Conservation (phyloP, 2,329 filamentous ascomycete genomes). For the Colletotrichum sojae region DNA sequence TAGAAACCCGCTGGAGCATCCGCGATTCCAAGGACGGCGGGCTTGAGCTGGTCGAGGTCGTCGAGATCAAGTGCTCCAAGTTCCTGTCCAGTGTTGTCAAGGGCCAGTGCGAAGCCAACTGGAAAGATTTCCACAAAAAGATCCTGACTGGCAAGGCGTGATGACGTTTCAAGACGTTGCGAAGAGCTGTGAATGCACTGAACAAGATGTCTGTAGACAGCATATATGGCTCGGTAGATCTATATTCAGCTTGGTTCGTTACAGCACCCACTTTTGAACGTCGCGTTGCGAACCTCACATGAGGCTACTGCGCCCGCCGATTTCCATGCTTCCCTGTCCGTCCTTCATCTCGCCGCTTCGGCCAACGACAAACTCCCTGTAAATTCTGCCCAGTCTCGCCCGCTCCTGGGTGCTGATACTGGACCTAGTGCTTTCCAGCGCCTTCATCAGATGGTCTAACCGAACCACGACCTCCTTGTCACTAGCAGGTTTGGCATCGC, state of each 20-base stretch:
- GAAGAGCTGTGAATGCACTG: background rate
- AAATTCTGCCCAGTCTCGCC: conserved; percentile 82
- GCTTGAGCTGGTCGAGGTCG: conserved; percentile 64
- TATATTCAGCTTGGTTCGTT: background rate
- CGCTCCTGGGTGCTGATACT: conserved; percentile 88
- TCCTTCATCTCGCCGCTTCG: conserved; percentile 96
- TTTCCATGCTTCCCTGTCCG: conserved; percentile 91
- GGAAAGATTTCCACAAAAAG: conserved; percentile 65
- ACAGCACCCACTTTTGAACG: background rate
- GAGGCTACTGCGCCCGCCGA: conserved; percentile 92
- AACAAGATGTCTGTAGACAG: background rate
- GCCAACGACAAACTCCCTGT: conserved; percentile 92
- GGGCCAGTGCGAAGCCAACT: conserved; percentile 65
- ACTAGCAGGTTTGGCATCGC: conserved; percentile 51
- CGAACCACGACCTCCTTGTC: conserved; percentile 82
- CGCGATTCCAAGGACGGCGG: conserved; percentile 47
- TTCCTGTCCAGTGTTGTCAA: conserved; percentile 65
- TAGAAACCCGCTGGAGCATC: conserved; percentile 67
- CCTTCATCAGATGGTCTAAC: conserved; percentile 87
- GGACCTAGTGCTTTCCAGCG: conserved; percentile 81
- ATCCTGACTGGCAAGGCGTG: conserved; percentile 51
- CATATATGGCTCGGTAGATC: conserved; percentile 8
- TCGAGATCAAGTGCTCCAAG: conserved; percentile 65
- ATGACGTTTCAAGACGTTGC: background rate
- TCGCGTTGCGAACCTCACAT: conserved; percentile 71